These are phyloP conservation scores for Wallacemonas sp. DNA, from an alignment of 208 protist genomes.

Conservation along the genomic window DNA sequence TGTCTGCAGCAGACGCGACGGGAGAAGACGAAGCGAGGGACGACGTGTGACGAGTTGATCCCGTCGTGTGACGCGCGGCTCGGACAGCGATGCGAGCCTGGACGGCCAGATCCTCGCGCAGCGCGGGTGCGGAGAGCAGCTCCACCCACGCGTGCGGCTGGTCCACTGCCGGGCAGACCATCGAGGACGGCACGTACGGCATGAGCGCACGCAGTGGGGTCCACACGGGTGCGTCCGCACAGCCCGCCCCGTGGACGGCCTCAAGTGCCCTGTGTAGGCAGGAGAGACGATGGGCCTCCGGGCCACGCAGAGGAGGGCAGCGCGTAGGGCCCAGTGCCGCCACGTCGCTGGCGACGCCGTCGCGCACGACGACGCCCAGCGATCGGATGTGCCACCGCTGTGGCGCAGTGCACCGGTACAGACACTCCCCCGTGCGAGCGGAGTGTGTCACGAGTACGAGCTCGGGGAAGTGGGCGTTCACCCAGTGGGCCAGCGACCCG, in stretches of 20 bases:
- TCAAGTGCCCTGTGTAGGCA: conserved; percentile 45
- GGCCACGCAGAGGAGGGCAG: not conserved
- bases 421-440: conserved; percentile 35
- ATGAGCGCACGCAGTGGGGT: conserved; percentile 42
- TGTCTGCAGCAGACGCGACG: too few species aligned
- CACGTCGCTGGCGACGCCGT: not conserved
- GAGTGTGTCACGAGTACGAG: conserved; percentile 62
- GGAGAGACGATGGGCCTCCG: not conserved
- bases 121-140: conserved; percentile 4
- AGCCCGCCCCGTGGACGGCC: conserved; percentile 39
- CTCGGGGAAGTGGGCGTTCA: conserved; percentile 39
- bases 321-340: not conserved
- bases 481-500: conserved; percentile 35
- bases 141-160: conserved; percentile 25
- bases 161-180: conserved; percentile 20
- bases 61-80: not conserved
- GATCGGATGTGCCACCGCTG: not conserved
- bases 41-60: not conserved
- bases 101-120: conserved; percentile 40
- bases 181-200: conserved; percentile 36
- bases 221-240: conserved; percentile 58
- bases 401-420: conserved; percentile 32
- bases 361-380: not conserved
- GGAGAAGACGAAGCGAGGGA: too few species aligned
- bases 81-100: conserved; percentile 44